A percentile compares a stretch with the other conserved stretches of the same genome.
Conservation (phyloP, 768 basidiomycete genomes). For the Mycena sanguinolenta region DNA sequence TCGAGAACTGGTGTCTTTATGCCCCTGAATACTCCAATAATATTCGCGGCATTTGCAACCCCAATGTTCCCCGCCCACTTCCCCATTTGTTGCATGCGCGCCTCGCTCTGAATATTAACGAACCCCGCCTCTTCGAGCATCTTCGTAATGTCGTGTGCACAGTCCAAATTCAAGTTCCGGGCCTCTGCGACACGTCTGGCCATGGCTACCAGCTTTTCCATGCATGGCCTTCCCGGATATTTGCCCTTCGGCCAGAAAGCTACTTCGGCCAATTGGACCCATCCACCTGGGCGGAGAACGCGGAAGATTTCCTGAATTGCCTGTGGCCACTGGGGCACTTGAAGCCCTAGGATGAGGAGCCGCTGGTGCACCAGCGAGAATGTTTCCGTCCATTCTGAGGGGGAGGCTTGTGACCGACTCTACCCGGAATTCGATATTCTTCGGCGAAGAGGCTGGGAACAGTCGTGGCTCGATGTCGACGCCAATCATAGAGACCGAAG, state of each 20-base stretch:
- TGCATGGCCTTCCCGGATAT: conserved; percentile 22
- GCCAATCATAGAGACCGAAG: conserved; percentile 29
- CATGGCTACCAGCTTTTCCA: conserved; percentile 12
- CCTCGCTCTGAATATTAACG: conserved; percentile 28
- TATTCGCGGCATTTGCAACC: not conserved
- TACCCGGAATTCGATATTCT: conserved; percentile 20
- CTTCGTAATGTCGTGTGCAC: conserved; percentile 17
- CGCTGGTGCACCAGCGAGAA: conserved; percentile 34
- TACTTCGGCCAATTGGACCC: conserved; percentile 31
- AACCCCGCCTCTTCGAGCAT: conserved; percentile 36
- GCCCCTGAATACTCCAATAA: conserved; percentile 11
- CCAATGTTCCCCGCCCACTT: conserved; percentile 28
- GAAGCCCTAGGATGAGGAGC: conserved; percentile 29
- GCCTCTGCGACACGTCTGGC: conserved; percentile 1
- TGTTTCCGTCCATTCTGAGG: conserved; percentile 28
- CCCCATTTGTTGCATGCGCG: conserved; percentile 13
- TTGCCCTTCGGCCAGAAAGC: conserved; percentile 7
- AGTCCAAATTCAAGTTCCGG: conserved; percentile 24
- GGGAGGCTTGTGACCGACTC: conserved; percentile 23
- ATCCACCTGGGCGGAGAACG: conserved; percentile 33
- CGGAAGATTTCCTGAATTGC: conserved; percentile 33
- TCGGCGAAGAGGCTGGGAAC: conserved; percentile 21
- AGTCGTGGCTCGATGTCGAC: conserved; percentile 30
- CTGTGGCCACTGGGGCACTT: conserved; percentile 24
- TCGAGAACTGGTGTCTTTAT: conserved; percentile 31